Evolutionary conservation across 106 monocot species (phyloP), one percentile per base, ranked within the genome.

Genomic region (Apostasia ramifera): DNA sequence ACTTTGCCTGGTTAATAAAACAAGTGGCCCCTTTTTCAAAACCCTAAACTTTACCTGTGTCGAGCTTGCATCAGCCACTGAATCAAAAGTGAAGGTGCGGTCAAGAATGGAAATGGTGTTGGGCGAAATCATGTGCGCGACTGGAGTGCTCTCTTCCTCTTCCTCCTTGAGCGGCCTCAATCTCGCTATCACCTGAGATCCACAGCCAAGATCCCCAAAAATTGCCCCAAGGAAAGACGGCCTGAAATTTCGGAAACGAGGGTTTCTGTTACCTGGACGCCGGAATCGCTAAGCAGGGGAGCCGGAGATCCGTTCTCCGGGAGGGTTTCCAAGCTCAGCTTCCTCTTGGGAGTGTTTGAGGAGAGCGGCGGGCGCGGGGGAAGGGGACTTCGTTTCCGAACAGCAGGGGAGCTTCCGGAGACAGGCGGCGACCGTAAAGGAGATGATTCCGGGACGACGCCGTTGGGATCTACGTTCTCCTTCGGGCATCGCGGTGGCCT

Each of bases 381-480:
- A 8, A 93, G 71, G 3, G 81, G 88, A 71, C 83, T 83, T n/a
- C 83, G 76, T 55, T 60, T 79, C 74, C 70, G 85, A 12, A 57
- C 9, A 4, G 68, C 39, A 10, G 79, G 74, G 4, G 81, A 65
- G 47, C 71, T 78, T 59, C 47, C 53, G 42, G 57, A 2, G 10
- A 58, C 11, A 9, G 73, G 65, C 4, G 82, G 70, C 8, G 79
- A 72, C 44, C 70, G 68, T 75, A 71, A 75, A 12, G 75, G 61
- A 8, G 76, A 62, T 3, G 70, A 74, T 56, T 76, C 77, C 55
- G 77, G 40, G 26, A 68, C 49, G 1, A 61, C 38, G 37, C 63
- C n/a, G 63, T 37, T 68, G 50, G 93, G 93, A 66, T 93, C 89
- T 53, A 89, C 53, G 76, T 93, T 93, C 78, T 93, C 93, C 82